Evolutionary conservation across 1,284 basidiomycete genomes (phyloP).

Genomic region (Chalciporus sp.): DNA sequence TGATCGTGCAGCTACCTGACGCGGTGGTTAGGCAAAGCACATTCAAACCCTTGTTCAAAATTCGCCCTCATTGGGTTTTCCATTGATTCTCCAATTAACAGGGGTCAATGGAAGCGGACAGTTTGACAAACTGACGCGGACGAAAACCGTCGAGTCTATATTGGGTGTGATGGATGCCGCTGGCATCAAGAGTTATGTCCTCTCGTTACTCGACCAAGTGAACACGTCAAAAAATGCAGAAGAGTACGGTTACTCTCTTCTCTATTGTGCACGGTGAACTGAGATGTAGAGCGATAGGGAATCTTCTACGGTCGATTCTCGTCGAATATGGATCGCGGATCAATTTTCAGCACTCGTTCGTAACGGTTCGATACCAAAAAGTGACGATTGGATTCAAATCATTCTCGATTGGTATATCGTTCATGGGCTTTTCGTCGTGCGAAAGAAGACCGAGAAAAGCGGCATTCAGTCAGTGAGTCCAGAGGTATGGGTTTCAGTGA

Average conservation of each 20-base stretch:
- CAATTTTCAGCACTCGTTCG: constrained; percentile 82
- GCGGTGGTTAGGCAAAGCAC: constrained; percentile 59
- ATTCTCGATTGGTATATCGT: constrained; percentile 84
- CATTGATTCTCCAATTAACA: constrained; percentile 84
- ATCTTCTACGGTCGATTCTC: constrained; percentile 51
- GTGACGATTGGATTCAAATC: constrained; percentile 74
- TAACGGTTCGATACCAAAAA: constrained; percentile 81
- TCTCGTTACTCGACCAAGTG: constrained; percentile 68
- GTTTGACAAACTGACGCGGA: constrained; percentile 91
- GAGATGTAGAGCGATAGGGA: constrained; percentile 40
- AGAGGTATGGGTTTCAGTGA: not conserved
- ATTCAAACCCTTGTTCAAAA: constrained; percentile 77
- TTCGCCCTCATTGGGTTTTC: constrained; percentile 82
- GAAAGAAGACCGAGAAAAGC: constrained; percentile 76
- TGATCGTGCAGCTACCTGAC: constrained; percentile 3
- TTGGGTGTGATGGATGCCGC: constrained; percentile 74
- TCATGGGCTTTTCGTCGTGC: constrained; percentile 80
- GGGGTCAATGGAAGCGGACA: constrained; percentile 86
- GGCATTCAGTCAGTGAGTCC: constrained; percentile 60
- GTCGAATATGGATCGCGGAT: constrained; percentile 83
- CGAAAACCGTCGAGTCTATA: constrained; percentile 90
- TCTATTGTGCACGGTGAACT: constrained; percentile 3
- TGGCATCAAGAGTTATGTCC: constrained; percentile 81
- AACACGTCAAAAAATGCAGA: constrained; percentile 49
- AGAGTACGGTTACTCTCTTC: constrained; percentile 36